A percentile compares a stretch with the other conserved stretches of the same genome.
Conservation (phyloP, 257 asterid species). For the Salvia rosmarinus region DNA sequence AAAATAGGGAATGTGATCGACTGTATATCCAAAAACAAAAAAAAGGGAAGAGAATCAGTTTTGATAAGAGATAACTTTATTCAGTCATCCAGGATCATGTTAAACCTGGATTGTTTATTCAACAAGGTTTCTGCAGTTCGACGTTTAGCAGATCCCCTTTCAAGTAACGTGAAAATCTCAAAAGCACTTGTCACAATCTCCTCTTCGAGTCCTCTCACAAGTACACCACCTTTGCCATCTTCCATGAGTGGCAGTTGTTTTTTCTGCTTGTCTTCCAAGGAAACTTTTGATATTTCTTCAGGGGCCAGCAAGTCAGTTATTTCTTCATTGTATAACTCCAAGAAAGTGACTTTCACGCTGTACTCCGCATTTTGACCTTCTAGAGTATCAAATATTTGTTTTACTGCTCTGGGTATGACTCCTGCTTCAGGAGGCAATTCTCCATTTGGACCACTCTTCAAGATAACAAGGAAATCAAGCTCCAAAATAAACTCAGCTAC, state of each 20-base stretch:
- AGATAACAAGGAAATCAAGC: constrained; percentile 35
- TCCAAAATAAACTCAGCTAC: constrained; percentile 8
- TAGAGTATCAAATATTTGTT: constrained; percentile 85
- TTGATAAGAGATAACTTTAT: too few relatives aligned
- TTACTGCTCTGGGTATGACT: constrained; percentile 97
- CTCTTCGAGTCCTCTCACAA: constrained; percentile 96
- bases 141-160: constrained; percentile 98
- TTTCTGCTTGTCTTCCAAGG: constrained; percentile 91
- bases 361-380: constrained; percentile 95
- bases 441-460: constrained; percentile 96
- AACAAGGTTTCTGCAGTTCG: constrained; percentile 98
- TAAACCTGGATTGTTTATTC: constrained; percentile 98
- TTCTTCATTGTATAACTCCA: constrained; percentile 96
- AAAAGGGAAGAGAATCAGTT: too few relatives aligned
- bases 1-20: constrained; percentile 96
- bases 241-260: constrained; percentile 98
- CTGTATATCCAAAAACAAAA: too few relatives aligned
- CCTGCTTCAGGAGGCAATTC: constrained; percentile 98
- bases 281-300: constrained; percentile 71
- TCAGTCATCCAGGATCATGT: too few relatives aligned
- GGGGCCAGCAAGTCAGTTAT: constrained; percentile 93
- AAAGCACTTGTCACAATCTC: constrained; percentile 92
- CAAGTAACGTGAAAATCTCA: constrained; percentile 88
- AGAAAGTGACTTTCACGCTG: constrained; percentile 89
- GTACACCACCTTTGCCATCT: constrained; percentile 97